Evolutionary conservation across 1,139 yeast genomes (phyloP), one percentile per base, ranked within the genome.

Genomic region (Scheffersomyces illinoinensis): DNA sequence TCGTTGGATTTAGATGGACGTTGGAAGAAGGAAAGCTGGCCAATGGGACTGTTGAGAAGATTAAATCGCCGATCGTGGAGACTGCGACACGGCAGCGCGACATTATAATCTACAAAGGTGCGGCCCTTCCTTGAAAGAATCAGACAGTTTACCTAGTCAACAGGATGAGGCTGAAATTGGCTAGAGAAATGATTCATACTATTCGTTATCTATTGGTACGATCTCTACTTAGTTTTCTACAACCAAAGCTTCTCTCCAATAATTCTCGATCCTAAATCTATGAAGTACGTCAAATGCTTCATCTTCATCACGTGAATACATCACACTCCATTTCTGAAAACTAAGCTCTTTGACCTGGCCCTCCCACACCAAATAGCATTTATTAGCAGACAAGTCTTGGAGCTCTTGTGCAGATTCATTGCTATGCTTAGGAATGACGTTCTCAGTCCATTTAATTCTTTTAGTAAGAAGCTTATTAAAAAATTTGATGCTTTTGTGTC

Each of bases 361-460:
- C 62, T 87, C 88, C 98, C 98, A 93, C 2, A 91, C 67, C 19
- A 88, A 66, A 3, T 69, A 66, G 64, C 93, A 87, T 56, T 68
- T 70, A 67, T 90, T 91, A 0, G 68, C 66, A 0, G 76, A 64
- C 58, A 86, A 72, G 64, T 85, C 85, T 19, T 77, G n/a, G 10
- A 58, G 48, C 26, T 51, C 49, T 10, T 57, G 62, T 12, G 52
- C 52, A 5, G 52, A 51, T 8, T 63, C 66, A 2, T 56, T 61
- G 12, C 65, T 67, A 5, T 61, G 64, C 50, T 72, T 64, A 54
- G 82, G 70, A 53, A 67, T 52, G 61, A 77, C 75, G 59, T 76
- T 68, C 57, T 84, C 86, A 0, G 81, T 77, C 98, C 98, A 93
- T 49, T 85, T 78, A 58, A 93, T 89, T 57, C 98, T 77, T 48